Evolutionary conservation across 1,284 basidiomycete genomes (phyloP).

Genomic region (Papiliotrema fonsecae): DNA sequence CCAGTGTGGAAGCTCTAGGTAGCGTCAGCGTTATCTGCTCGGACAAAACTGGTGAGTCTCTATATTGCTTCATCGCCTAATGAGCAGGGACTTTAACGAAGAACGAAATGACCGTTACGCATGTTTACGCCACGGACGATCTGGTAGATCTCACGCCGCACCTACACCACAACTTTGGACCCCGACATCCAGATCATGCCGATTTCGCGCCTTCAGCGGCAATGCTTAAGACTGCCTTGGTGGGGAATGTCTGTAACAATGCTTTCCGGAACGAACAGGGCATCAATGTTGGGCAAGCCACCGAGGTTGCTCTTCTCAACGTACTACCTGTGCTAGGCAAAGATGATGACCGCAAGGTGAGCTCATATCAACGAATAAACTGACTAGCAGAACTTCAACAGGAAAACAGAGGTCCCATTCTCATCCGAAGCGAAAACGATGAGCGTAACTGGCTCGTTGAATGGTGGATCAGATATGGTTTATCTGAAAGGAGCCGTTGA

Average conservation of each 20-base stretch:
- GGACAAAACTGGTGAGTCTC: slow-evolving; percentile 77
- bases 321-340: slow-evolving; percentile 67
- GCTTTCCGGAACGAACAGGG: slow-evolving; percentile 65
- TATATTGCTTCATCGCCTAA: background rate
- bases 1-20: slow-evolving; percentile 89
- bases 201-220: slow-evolving; percentile 36
- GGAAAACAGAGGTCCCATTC: slow-evolving; percentile 78
- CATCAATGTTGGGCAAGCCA: slow-evolving; percentile 77
- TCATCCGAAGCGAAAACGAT: slow-evolving; percentile 90
- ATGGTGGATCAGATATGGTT: slow-evolving; percentile 61
- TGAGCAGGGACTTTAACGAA: slow-evolving; percentile 81
- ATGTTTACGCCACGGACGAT: slow-evolving; percentile 83
- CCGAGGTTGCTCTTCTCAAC: slow-evolving; percentile 87
- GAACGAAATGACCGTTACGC: slow-evolving; percentile 91
- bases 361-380: slow-evolving; percentile 22
- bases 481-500: slow-evolving; percentile 94
- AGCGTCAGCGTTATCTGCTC: slow-evolving; percentile 94
- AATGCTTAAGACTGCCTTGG: slow-evolving; percentile 67
- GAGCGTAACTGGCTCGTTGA: slow-evolving; percentile 70
- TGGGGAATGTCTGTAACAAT: slow-evolving; percentile 55
- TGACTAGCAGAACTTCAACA: slow-evolving; percentile 56
- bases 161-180: slow-evolving; percentile 52
- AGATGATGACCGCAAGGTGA: slow-evolving; percentile 64
- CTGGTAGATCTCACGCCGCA: slow-evolving; percentile 59
- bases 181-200: slow-evolving; percentile 56